Evolutionary conservation across 768 basidiomycete species (phyloP).

Genomic region (Baorangia bicolor): DNA sequence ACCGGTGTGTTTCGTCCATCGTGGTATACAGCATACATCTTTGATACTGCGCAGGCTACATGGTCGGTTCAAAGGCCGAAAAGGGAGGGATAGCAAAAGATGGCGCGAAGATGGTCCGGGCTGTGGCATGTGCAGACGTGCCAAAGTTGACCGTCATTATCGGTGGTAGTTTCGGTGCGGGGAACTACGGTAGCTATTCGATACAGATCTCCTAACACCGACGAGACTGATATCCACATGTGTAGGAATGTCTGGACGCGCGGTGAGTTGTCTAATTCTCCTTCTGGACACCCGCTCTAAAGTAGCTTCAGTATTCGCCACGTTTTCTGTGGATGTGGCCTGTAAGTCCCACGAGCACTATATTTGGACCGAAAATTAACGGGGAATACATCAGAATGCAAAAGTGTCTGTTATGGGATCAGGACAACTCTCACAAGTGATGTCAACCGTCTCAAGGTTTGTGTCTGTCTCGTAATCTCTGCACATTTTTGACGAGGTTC

Average conservation of each 20-base stretch:
- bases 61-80: conserved; percentile 97
- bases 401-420: conserved; percentile 96
- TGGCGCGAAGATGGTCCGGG: conserved; percentile 94
- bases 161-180: conserved; percentile 92
- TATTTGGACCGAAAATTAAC: conserved; percentile 10
- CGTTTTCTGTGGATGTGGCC: conserved; percentile 99
- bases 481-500: neutral
- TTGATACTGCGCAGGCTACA: conserved; percentile 59
- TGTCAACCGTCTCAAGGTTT: conserved; percentile 85
- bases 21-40: neutral
- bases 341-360: conserved; percentile 42
- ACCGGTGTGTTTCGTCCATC: conserved; percentile 50
- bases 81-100: conserved; percentile 94
- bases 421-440: conserved; percentile 89
- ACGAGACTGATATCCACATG: conserved; percentile 13
- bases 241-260: conserved; percentile 87
- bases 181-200: conserved; percentile 75
- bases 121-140: conserved; percentile 90
- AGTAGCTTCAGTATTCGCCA: conserved; percentile 70
- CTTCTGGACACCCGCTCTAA: conserved; percentile 4
- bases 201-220: neutral
- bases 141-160: conserved; percentile 93
- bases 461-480: conserved; percentile 14
- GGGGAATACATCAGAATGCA: conserved; percentile 57
- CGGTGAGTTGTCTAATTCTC: conserved; percentile 51